phyloP scores from a whole-genome alignment of 2,329 filamentous ascomycete species.

The Fusarium mangiferae region DNA sequence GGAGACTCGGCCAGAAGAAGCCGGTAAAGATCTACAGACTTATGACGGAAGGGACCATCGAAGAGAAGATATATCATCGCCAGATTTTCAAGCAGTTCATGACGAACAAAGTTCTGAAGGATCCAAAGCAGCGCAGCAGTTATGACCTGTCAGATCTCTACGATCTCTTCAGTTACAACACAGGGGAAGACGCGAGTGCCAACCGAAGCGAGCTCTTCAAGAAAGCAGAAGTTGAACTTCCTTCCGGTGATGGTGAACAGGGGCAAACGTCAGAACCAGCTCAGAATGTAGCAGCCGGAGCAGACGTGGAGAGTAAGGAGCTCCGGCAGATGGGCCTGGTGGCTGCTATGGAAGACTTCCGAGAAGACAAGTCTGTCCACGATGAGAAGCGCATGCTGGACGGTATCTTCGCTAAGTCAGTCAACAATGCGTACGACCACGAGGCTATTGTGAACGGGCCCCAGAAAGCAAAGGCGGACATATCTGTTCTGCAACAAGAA shows the following conservation, averaged over 20 bases:
- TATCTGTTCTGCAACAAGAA: constrained; percentile 81
- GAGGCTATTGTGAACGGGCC: constrained; percentile 88
- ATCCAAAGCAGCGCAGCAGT: constrained; percentile 91
- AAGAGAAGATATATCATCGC: constrained; percentile 98
- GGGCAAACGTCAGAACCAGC: constrained; percentile 14
- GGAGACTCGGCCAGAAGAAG: constrained; percentile 93
- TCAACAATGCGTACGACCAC: constrained; percentile 93
- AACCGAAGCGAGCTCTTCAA: constrained; percentile 89
- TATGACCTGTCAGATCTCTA: constrained; percentile 92
- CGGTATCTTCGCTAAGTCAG: constrained; percentile 86
- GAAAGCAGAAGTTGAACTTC: constrained; percentile 75
- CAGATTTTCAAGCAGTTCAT: constrained; percentile 99
- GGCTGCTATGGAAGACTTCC: constrained; percentile 72
- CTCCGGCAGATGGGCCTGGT: constrained; percentile 68
- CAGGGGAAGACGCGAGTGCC: constrained; percentile 67
- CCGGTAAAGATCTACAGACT: constrained; percentile 96
- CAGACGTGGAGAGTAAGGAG: constrained; percentile 46
- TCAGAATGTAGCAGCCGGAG: constrained; percentile 2
- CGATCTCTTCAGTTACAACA: constrained; percentile 80
- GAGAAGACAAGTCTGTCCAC: constrained; percentile 60
- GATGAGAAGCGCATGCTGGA: constrained; percentile 85
- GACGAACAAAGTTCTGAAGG: constrained; percentile 93
- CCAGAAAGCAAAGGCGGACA: constrained; percentile 77
- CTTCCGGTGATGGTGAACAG: neutral
- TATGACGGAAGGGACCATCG: constrained; percentile 98